Evolutionary conservation across 225 moss, liverwort and hornwort genomes (phyloP), one percentile per base, ranked within the genome.

Genomic region (Physcomitrellopsis africana): DNA sequence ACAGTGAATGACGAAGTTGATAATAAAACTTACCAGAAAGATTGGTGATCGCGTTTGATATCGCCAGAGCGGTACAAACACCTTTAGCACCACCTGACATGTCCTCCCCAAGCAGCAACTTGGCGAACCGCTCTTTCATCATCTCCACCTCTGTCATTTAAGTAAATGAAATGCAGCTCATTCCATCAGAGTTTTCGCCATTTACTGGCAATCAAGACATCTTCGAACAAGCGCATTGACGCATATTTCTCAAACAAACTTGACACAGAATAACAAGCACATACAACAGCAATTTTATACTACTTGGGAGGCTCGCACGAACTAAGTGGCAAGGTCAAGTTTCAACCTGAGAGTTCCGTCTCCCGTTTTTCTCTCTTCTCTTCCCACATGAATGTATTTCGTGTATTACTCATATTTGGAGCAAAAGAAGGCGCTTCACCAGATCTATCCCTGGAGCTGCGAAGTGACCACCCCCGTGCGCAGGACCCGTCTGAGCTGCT

Each of bases 51-150:
- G 96, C 96, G 75, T 96, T 96, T 1, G 96, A 96, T 52, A 96
- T 96, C 8, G 96, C 96, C 68, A 96, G 84, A 16, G 96, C 94
- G 55, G 96, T 94, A 72, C 81, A 88, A 13, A 96, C 96, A 44
- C 96, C 96, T 74, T 96, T 94, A 0, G 90, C 94, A 44, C 96
- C 96, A 37, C 96, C 96, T 5, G 96, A 96, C 96, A 96, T 96
- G 45, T 96, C 96, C 70, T 96, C 96, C 27, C 96, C 96, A n/a
- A 96, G 89, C 57, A 96, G 85, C 63, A 96, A 76, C 80, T 96
- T 96, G 19, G 96, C 96, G 10, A 96, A 96, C 69, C 96, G 82
- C 47, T 94, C 96, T 68, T 96, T 96, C 96, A 96, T 96, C 92
- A 96, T 81, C 76, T 96, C 94, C 43, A 96, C 94, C 92, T 96